Conservation (phyloP, 2,329 filamentous ascomycete species). For the Pseudogymnoascus sp. region DNA sequence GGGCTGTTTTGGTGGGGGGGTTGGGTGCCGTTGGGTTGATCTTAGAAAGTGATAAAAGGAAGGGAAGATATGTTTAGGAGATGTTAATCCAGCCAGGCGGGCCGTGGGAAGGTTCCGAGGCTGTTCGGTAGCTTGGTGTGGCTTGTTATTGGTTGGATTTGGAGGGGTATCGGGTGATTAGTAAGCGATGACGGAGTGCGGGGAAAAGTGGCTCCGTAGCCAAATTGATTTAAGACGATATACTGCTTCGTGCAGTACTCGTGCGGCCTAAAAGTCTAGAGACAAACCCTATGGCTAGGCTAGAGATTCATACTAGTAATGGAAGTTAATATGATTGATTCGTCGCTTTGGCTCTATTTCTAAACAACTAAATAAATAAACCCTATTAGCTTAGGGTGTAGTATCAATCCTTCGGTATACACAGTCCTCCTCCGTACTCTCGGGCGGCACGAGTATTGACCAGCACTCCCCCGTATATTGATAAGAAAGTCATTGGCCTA, state of each 20-base stretch:
- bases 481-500: not conserved
- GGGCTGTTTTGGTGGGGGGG: not conserved
- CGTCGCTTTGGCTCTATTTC: not conserved
- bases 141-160: not conserved
- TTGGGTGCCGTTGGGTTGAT: not conserved
- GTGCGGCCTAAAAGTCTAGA: too few species aligned
- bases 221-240: not conserved
- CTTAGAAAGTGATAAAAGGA: not conserved
- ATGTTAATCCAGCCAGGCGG: not conserved
- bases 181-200: not conserved
- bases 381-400: not conserved
- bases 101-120: not conserved
- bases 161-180: not conserved
- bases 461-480: not conserved
- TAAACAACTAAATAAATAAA: not conserved
- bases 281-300: not conserved
- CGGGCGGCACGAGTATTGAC: not conserved
- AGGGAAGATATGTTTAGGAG: not conserved
- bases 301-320: not conserved
- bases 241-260: too few species aligned
- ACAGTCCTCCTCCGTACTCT: not conserved
- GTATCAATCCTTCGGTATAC: not conserved
- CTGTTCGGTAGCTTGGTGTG: not conserved
- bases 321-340: not conserved
- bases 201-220: not conserved